These are phyloP conservation scores for Luffa acutangula DNA, from an alignment of 306 rosid genomes.

Conservation along the genomic window DNA sequence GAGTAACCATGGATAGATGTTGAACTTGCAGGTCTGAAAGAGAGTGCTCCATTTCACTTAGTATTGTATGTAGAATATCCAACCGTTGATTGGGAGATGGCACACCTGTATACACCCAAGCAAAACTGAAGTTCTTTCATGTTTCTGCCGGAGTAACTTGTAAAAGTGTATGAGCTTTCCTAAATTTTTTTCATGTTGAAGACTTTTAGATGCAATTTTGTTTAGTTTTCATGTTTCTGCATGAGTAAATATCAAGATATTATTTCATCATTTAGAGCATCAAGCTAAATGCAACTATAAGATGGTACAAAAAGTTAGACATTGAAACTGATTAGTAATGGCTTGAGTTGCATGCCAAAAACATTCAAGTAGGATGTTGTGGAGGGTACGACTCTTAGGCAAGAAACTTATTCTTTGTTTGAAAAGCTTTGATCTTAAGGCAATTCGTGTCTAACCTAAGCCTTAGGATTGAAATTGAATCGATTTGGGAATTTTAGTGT, in stretches of 20 bases:
- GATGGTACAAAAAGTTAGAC: neutral
- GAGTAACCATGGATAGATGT: slow-evolving; percentile 65
- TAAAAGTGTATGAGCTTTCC: neutral
- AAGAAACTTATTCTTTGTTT: no score
- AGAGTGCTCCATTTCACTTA: slow-evolving; percentile 54
- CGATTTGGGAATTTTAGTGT: no score
- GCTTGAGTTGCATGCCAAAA: no score
- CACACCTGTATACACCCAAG: slow-evolving; percentile 50
- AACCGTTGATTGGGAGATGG: slow-evolving; percentile 66
- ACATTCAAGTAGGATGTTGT: no score
- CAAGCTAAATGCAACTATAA: neutral
- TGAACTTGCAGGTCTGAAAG: slow-evolving; percentile 55
- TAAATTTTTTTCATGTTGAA: neutral
- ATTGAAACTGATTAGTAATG: neutral
- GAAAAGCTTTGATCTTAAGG: no score
- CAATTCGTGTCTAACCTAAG: no score
- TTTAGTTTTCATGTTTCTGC: slow-evolving; percentile 4
- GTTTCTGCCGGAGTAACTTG: slow-evolving; percentile 3
- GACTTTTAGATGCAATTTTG: neutral
- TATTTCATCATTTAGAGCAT: neutral
- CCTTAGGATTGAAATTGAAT: no score
- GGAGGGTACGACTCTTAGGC: no score
- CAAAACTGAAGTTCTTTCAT: neutral
- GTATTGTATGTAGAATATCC: slow-evolving; percentile 60
- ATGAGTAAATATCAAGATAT: neutral